A percentile compares a stretch with the other conserved stretches of the same genome.
Evolutionary conservation across 75 land plant genomes (phyloP).

Genomic region (Picea sitchensis): DNA sequence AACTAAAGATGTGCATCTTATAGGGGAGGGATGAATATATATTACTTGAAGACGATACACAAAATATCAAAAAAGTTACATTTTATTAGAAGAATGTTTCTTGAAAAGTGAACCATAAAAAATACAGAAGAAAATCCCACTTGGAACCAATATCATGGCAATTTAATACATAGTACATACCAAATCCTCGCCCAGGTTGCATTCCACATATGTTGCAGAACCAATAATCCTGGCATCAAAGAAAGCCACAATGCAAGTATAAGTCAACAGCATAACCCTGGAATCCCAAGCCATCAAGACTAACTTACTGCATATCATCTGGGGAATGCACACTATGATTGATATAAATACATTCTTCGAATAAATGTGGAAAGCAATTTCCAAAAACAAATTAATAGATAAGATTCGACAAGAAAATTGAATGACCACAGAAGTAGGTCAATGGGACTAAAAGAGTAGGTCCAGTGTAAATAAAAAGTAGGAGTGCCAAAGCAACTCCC

Average conservation of each 20-base stretch:
- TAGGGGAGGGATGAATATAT: not conserved
- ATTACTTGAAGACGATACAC: not conserved
- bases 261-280: not conserved
- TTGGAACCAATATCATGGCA: not conserved
- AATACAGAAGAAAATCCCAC: not conserved
- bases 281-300: not conserved
- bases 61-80: not conserved
- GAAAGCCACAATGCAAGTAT: not conserved
- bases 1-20: too few species aligned
- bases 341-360: not conserved
- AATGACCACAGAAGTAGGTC: too few species aligned
- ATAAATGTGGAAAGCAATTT: not conserved
- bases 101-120: not conserved
- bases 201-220: constrained; percentile 45
- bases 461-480: too few species aligned
- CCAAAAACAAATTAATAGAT: not conserved
- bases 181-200: constrained; percentile 51
- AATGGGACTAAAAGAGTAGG: too few species aligned
- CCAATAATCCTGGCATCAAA: constrained; percentile 39
- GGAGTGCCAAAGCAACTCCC: too few species aligned
- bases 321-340: not conserved
- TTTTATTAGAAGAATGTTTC: not conserved
- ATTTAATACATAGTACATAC: constrained; percentile 21
- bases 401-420: too few species aligned
- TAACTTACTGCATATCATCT: not conserved